Conservation (phyloP, 148 eudicot species). For the Drosera capensis region DNA sequence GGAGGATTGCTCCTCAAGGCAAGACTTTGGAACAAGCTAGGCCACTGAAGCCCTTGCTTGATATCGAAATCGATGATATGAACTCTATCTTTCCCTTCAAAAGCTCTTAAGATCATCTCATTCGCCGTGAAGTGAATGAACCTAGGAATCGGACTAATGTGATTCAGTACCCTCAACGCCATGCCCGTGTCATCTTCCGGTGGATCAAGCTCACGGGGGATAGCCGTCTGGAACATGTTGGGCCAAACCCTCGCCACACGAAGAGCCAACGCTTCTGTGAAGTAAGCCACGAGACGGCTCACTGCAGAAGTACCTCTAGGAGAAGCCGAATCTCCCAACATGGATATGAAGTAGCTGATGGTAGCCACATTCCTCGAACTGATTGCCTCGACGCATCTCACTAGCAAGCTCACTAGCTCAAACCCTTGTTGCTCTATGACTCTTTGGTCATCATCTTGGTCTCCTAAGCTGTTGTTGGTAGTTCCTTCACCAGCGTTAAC, state of each 20-base stretch:
- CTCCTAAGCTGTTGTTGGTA: constrained; percentile 14
- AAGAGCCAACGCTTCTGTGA: constrained; percentile 68
- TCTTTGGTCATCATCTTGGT: constrained; percentile 12
- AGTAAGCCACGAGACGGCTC: constrained; percentile 63
- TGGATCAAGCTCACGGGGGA: constrained; percentile 60
- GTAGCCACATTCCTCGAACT: constrained; percentile 37
- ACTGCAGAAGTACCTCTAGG: constrained; percentile 56
- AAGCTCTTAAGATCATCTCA: constrained; percentile 74
- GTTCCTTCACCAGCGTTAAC: constrained; percentile 30
- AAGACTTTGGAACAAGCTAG: constrained; percentile 71
- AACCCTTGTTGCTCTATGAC: constrained; percentile 44
- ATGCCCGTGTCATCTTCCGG: constrained; percentile 46
- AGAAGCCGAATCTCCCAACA: constrained; percentile 71
- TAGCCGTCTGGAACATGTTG: constrained; percentile 40
- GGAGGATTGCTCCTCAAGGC: constrained; percentile 56
- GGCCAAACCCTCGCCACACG: constrained; percentile 79
- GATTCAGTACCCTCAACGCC: constrained; percentile 66
- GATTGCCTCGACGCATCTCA: constrained; percentile 62
- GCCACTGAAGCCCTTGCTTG: constrained; percentile 96
- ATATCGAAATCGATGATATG: constrained; percentile 87
- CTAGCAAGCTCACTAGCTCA: constrained; percentile 58
- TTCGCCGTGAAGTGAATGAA: constrained; percentile 88
- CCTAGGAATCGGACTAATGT: constrained; percentile 70
- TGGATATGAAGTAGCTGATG: constrained; percentile 44
- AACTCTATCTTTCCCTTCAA: constrained; percentile 72